Base-by-base conservation (phyloP, 495 filamentous ascomycete genomes). In the Parachaetomium inaequale region DNA sequence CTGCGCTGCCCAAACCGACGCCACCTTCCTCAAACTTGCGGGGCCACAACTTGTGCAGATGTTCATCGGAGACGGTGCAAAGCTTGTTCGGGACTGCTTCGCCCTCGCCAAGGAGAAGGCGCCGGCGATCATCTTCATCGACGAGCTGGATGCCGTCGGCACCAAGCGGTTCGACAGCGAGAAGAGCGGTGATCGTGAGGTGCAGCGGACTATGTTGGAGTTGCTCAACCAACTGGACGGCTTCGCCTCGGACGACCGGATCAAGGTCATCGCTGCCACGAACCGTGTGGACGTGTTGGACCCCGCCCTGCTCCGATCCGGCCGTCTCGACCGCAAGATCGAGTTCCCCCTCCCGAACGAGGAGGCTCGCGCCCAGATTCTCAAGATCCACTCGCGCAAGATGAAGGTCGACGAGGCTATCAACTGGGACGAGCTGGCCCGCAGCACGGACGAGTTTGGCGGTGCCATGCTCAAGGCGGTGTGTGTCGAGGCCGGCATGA, bases 311-410 rank as follows among this genome's bases (percentile, higher is more conserved):
- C 83, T 99, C 36, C 88, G 94, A 68, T 96, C 92, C 26, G 94
- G 94, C 42, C 92, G 94, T 79, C 80, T 99, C 63, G 94, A 99
- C 73, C 87, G 94, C 69, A 99, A 99, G 80, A 99, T 99, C 76
- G 94, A 99, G 78, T 99, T 98, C 80, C 95, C 94, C 4, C 84
- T 98, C 19, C 94, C 94, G n/a, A 99, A 98, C 77, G 94, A 98
- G 77, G 94, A 99, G 77, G 92, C 95, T 2, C 88, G 94, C 28
- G 93, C 93, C 10, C 93, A 98, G 78, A 99, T 99, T 75, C 80
- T 99, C 64, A 89, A 90, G 75, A 99, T 99, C 66, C 94, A 99
- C 80, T 93, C 88, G 54, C 85, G 94, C 57, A 99, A 99, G 81
- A 99, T 99, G 94, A 92, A 91, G 65, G 92, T 97, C 10, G 91